Evolutionary conservation across 768 basidiomycete genomes (phyloP), one percentile per base, ranked within the genome.

Genomic region (Termitomyces sp.): DNA sequence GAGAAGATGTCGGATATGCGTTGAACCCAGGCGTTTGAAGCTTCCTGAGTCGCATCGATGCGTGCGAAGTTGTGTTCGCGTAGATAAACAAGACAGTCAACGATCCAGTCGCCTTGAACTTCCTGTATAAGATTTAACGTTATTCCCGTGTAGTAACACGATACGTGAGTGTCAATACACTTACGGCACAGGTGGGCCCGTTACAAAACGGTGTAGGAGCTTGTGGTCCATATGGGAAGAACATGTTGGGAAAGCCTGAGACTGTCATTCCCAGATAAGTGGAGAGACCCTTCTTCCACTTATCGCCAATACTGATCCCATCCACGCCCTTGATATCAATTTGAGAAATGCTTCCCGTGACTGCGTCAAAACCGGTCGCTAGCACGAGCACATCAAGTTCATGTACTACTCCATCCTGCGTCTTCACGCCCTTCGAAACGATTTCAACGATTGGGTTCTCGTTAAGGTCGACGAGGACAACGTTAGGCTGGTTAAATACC

Each of bases 221-320:
- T 8, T 70, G 69, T 18, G 68, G 66, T 3, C 68, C 69, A 47
- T 69, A 69, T 18, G 61, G 56, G 56, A 68, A 67, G 60, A 69
- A 70, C 67, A 70, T 66, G 49, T 70, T 70, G 2, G 67, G 69
- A 52, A 56, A 70, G 22, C 60, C 57, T 6, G 63, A 51, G 4
- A 42, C 54, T 12, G 62, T 55, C 60, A 69, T 30, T n/a, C 69
- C 69, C 11, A 70, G 55, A 39, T 69, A 61, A 0, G 67, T 70
- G 1, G 62, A 58, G 11, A 68, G 42, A 3, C 64, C 64, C 11
- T 61, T 60, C 2, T 27, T 47, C 69, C 69, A 70, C 51, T 65
- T 69, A n/a, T 70, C 68, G 12, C 57, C 41, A 37, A 69, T 58
- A 12, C 48, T 12, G 0, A 33, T 48, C 0, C 69, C 68, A 54